Evolutionary conservation across 257 asterid genomes (phyloP).

Genomic region (Solanum peruvianum): DNA sequence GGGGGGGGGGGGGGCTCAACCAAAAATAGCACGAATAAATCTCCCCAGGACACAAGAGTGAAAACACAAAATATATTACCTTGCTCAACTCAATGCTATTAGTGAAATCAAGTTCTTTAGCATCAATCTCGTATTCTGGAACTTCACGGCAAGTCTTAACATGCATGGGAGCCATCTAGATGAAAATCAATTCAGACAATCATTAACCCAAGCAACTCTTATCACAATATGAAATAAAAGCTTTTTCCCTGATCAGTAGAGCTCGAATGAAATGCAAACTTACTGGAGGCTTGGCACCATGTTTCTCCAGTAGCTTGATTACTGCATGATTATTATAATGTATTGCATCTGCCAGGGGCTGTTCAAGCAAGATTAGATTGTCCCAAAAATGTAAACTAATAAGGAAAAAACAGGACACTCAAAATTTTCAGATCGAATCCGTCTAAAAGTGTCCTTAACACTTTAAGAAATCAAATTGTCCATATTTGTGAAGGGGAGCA

Average conservation of each 20-base stretch:
- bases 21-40: background rate
- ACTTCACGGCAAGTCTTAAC: conserved; percentile 60
- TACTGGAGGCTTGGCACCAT: conserved; percentile 66
- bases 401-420: background rate
- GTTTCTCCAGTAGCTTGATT: conserved; percentile 69
- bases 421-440: background rate
- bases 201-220: background rate
- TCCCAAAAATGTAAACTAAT: background rate
- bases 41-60: background rate
- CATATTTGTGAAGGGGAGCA: background rate
- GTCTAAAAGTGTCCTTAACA: background rate
- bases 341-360: conserved; percentile 89
- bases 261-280: background rate
- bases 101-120: conserved; percentile 75
- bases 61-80: conserved; percentile 20
- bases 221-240: background rate
- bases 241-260: background rate
- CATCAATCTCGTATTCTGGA: conserved; percentile 91
- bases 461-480: background rate
- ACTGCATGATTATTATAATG: conserved; percentile 73
- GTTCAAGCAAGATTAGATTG: conserved; percentile 5
- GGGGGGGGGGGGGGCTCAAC: background rate
- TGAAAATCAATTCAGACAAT: background rate
- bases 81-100: conserved; percentile 54
- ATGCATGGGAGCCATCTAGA: conserved; percentile 82